Conservation (phyloP, 2,329 filamentous ascomycete genomes). For the Pestalotiopsis sp. region DNA sequence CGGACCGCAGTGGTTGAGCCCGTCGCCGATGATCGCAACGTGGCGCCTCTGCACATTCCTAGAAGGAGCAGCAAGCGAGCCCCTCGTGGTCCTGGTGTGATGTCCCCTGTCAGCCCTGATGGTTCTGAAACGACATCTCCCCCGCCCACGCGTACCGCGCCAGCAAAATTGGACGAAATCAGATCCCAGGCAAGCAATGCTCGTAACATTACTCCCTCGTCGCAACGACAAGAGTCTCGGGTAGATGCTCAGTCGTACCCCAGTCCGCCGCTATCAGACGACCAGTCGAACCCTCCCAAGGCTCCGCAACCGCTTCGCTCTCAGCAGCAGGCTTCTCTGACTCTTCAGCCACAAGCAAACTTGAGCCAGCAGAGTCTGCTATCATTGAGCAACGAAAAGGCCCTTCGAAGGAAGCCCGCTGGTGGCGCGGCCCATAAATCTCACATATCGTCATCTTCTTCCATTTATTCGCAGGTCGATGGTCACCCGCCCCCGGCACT, state of each 20-base stretch:
- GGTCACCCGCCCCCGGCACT: conserved; percentile 24
- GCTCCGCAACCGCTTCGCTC: conserved; percentile 10
- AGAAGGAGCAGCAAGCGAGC: conserved; percentile 50
- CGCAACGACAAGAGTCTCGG: conserved; percentile 12
- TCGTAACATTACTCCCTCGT: conserved; percentile 39
- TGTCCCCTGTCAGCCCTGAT: conserved; percentile 34
- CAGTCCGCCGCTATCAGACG: conserved; percentile 39
- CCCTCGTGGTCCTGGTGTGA: conserved; percentile 23
- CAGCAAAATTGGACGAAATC: conserved; percentile 11
- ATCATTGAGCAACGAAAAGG: conserved; percentile 33
- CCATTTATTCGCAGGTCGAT: conserved; percentile 36
- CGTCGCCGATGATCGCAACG: conserved; percentile 61
- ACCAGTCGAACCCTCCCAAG: conserved; percentile 21
- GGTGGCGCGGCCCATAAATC: conserved; percentile 28
- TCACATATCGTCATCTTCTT: conserved; percentile 36
- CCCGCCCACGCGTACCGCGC: conserved; percentile 10
- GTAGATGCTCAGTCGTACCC: conserved; percentile 30
- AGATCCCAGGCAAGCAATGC: conserved; percentile 29
- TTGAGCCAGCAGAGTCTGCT: conserved; percentile 23
- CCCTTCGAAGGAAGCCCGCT: conserved; percentile 48
- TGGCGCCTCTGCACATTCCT: conserved; percentile 59
- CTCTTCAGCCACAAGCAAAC: conserved; percentile 17
- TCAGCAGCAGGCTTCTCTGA: conserved; percentile 13
- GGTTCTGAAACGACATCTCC: conserved; percentile 37
- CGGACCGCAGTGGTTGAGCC: conserved; percentile 66